Evolutionary conservation across 345 rosid genomes (phyloP), one percentile per base, ranked within the genome.

Genomic region (Camelina neglecta): DNA sequence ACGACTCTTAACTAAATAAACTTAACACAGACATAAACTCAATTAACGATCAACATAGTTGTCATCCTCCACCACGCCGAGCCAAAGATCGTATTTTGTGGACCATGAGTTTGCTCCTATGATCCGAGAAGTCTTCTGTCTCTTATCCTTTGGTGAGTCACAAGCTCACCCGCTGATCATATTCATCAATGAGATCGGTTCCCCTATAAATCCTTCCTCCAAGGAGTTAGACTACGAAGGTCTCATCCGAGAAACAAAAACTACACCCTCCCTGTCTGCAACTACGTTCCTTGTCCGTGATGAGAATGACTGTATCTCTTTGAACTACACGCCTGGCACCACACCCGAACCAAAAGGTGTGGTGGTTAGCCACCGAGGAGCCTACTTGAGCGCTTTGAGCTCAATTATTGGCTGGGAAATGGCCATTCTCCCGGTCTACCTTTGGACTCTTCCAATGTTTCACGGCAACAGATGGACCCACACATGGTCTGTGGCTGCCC

Each of bases 361-460:
- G 11, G 96, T 93, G 49, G 79, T 85, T 58, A 87, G 84, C 78
- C 97, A 91, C 62, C 83, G 96, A 51, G 97, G 96, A 47, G 96
- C 87, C 1, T 93, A 89, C 75, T 84, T 91, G 3, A 83, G 76
- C 59, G 42, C 97, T 3, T 81, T 93, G 12, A 83, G 89, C 0
- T 58, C 85, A 0, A 72, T 84, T 74, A 67, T 86, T 36, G 80
- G 84, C 23, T 86, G 83, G 58, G 87, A 75, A 18, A 84, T 90
- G 77, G 72, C 75, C 1, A 13, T 74, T 0, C 58, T 61, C 77
- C 87, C 89, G 3, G 85, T 87, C 9, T 91, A 89, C 56, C 82
- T 93, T 0, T 93, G 98, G 97, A 88, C 93, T 0, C 88, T 93
- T 18, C 98, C 97, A 6, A 89, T 93, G 96, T 93, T 91, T 80